Percentiles rank a stretch among this genome's conserved stretches.
Evolutionary conservation across 768 basidiomycete genomes (phyloP).

Genomic region (Chalciporus piperatus): DNA sequence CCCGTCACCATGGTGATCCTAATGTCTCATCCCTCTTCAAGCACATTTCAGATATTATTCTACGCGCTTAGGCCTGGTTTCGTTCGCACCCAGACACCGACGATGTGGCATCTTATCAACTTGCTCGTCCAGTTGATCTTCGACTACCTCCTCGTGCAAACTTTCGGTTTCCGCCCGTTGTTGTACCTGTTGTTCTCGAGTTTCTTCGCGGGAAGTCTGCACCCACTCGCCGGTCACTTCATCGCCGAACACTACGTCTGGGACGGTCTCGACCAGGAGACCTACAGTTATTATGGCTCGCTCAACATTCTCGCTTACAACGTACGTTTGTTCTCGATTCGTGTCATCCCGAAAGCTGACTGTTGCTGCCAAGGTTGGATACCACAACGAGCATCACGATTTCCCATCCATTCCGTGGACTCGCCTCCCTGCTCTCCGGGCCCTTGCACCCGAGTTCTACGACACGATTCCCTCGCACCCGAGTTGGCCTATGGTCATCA

Average conservation of each 20-base stretch:
- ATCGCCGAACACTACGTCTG: slow-evolving; percentile 97
- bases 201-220: slow-evolving; percentile 95
- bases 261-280: slow-evolving; percentile 92
- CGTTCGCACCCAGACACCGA: slow-evolving; percentile 78
- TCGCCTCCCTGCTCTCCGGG: slow-evolving; percentile 75
- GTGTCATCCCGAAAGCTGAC: not conserved
- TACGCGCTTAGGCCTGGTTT: slow-evolving; percentile 96
- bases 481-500: slow-evolving; percentile 92
- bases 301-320: slow-evolving; percentile 93
- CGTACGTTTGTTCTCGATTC: slow-evolving; percentile 43
- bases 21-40: slow-evolving; percentile 30
- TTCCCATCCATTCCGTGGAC: slow-evolving; percentile 98
- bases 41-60: slow-evolving; percentile 97
- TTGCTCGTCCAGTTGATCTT: slow-evolving; percentile 64
- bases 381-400: slow-evolving; percentile 99
- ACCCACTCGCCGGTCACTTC: slow-evolving; percentile 96
- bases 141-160: slow-evolving; percentile 62
- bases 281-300: slow-evolving; percentile 94
- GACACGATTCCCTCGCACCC: slow-evolving; percentile 83
- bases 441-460: slow-evolving; percentile 90
- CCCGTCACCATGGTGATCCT: not conserved
- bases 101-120: slow-evolving; percentile 85
- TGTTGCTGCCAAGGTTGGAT: slow-evolving; percentile 67
- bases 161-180: slow-evolving; percentile 48
- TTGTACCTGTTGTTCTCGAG: slow-evolving; percentile 84